Evolutionary conservation across 2,329 filamentous ascomycete species (phyloP), one percentile per base, ranked within the genome.

Genomic region (Pseudonectria foliicola): DNA sequence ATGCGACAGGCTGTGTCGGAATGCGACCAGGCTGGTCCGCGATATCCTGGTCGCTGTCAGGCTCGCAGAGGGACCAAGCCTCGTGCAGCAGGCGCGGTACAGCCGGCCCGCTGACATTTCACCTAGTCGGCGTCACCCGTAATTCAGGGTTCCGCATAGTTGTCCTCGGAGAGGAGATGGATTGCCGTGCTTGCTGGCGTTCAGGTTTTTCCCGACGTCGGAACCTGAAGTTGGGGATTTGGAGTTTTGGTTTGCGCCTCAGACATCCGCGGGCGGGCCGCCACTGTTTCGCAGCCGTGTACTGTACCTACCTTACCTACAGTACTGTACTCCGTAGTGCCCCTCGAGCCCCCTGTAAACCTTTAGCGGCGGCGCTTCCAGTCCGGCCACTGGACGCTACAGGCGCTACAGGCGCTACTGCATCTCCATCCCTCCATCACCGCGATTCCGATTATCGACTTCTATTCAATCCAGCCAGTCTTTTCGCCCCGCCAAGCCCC

Each of bases 21-120:
- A 26, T 8, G 41, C 28, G 18, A 41, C 33, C 29, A 43, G 40
- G 23, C 35, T 32, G 28, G 39, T 35, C 30, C 44, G 40, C 43
- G 36, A 38, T 39, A 38, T 40, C 42, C 43, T 49, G 35, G 34
- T 21, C 18, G 18, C 8, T 21, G 5, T 24, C 29, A 38, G 33
- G 25, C 29, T 39, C 26, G 40, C 31, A 18, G 42, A 40, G 37
- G 37, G 31, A 34, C 45, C 35, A 34, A 50, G 44, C 47, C 50
- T 51, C 36, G 40, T 31, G 38, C 41, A 43, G 40, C 40, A 46
- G 38, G 46, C 42, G 35, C 51, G 51, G 37, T 40, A 46, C 32
- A 48, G 42, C 27, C 42, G 42, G 37, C 45, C 52, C 39, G 40
- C 38, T 40, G 40, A 40, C 50, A 55, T 53, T 38, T 45, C 38